Conservation (phyloP, 176 grass and related monocot species). For the Musa troglodytarum region DNA sequence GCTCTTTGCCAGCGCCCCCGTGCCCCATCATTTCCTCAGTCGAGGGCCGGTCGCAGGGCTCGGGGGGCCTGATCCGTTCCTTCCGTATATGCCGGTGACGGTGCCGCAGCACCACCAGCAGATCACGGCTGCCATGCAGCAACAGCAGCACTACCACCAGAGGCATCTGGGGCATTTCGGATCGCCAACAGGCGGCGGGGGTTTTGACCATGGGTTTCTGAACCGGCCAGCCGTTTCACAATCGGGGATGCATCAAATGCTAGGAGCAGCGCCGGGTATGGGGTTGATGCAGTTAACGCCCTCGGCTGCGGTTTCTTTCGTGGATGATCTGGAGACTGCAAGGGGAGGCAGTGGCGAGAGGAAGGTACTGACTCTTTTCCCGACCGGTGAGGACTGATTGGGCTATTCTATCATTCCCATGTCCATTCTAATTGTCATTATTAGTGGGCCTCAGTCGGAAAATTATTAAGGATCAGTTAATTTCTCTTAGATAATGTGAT, state of each 20-base stretch:
- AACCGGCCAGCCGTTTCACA: neutral
- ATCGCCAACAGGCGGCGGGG: conserved; percentile 7
- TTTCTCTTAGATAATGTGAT: no score
- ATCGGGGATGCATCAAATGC: conserved; percentile 15
- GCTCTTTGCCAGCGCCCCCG: conserved; percentile 18
- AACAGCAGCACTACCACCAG: conserved; percentile 21
- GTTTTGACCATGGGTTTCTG: conserved; percentile 17
- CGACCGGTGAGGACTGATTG: conserved; percentile 23
- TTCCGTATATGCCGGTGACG: conserved; percentile 14
- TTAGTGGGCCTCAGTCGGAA: no score
- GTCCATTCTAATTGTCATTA: neutral
- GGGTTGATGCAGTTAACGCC: conserved; percentile 3
- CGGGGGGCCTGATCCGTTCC: neutral
- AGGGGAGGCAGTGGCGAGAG: conserved; percentile 9
- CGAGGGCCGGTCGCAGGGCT: conserved; percentile 1
- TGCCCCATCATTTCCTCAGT: conserved; percentile 19
- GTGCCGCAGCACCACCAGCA: conserved; percentile 21
- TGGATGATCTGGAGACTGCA: conserved; percentile 12
- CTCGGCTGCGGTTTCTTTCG: neutral
- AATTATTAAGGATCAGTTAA: no score
- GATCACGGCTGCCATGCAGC: conserved; percentile 21
- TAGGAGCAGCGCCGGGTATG: conserved; percentile 1
- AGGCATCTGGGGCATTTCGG: conserved; percentile 22
- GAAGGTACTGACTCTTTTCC: conserved; percentile 23
- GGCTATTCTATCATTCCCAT: neutral